Evolutionary conservation across 371 early-diverging fungal genomes (phyloP).

Genomic region (Circinella umbellata): DNA sequence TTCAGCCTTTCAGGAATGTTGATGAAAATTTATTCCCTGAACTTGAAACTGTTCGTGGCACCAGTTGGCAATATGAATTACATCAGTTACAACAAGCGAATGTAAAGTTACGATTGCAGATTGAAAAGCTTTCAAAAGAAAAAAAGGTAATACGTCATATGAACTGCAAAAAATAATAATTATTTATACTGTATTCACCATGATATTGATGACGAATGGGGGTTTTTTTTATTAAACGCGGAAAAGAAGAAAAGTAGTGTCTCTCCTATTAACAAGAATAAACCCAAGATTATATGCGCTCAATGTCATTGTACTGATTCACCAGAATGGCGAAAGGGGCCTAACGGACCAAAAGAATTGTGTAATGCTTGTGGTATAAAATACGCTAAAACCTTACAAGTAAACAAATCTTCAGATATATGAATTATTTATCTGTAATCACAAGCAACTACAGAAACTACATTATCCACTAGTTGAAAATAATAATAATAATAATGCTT

Average conservation of each 20-base stretch:
- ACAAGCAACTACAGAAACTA: not conserved
- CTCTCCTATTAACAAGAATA: constrained; percentile 9
- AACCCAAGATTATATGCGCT: constrained; percentile 43
- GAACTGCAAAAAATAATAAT: no score
- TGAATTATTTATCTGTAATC: no score
- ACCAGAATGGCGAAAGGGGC: constrained; percentile 86
- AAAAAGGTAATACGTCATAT: constrained; percentile 7
- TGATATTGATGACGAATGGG: not conserved
- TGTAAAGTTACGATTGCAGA: constrained; percentile 36
- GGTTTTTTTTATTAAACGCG: constrained; percentile 11
- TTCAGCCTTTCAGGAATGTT: constrained; percentile 26
- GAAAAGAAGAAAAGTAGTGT: constrained; percentile 28
- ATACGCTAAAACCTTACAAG: constrained; percentile 29
- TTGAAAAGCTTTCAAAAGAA: constrained; percentile 32
- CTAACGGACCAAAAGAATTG: constrained; percentile 77
- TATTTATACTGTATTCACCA: no score
- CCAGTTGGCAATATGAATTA: constrained; percentile 56
- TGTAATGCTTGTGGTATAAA: constrained; percentile 90
- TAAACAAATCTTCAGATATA: not conserved
- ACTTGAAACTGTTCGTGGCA: constrained; percentile 37
- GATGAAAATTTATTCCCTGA: constrained; percentile 39
- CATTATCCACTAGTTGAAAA: no score
- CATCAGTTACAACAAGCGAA: constrained; percentile 51
- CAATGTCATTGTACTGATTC: constrained; percentile 78
- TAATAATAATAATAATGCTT: no score